Percentiles rank a stretch among this genome's conserved stretches.
Conservation (phyloP, 257 asterid genomes). For the Salvia hispanica region DNA sequence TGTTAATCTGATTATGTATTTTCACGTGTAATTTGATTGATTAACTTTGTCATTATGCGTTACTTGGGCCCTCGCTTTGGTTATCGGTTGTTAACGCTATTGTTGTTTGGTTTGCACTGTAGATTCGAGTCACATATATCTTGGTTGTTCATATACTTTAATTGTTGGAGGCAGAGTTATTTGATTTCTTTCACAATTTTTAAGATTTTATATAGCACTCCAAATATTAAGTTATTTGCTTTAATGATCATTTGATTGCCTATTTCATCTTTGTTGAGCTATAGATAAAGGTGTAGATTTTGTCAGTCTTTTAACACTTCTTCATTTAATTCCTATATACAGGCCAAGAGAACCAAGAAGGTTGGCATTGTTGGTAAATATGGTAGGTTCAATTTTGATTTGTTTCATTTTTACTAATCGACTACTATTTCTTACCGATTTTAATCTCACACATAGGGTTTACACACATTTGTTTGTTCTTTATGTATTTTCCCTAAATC, state of each 20-base stretch:
- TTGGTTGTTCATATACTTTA: neutral
- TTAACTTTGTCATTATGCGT: too few relatives aligned
- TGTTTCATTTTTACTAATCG: neutral
- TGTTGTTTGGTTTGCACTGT: too few relatives aligned
- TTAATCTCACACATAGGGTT: neutral
- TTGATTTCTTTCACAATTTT: too few relatives aligned
- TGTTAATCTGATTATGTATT: too few relatives aligned
- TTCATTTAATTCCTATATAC: constrained; percentile 19
- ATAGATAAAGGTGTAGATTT: too few relatives aligned
- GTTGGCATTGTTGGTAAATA: constrained; percentile 88
- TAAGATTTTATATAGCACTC: neutral
- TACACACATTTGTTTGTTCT: neutral
- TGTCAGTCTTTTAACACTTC: neutral
- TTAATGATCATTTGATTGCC: neutral
- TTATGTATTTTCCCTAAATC: neutral
- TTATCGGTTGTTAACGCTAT: too few relatives aligned
- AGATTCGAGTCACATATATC: neutral
- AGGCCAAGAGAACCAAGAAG: constrained; percentile 95
- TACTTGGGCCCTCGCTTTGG: too few relatives aligned
- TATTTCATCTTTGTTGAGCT: neutral
- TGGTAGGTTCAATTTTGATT: constrained; percentile 43
- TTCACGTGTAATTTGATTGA: too few relatives aligned
- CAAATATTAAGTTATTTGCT: neutral
- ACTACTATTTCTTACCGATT: neutral
- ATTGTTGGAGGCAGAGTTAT: too few relatives aligned